Base-by-base conservation (phyloP, 495 filamentous ascomycete species). In the Pseudevernia furfuracea region DNA sequence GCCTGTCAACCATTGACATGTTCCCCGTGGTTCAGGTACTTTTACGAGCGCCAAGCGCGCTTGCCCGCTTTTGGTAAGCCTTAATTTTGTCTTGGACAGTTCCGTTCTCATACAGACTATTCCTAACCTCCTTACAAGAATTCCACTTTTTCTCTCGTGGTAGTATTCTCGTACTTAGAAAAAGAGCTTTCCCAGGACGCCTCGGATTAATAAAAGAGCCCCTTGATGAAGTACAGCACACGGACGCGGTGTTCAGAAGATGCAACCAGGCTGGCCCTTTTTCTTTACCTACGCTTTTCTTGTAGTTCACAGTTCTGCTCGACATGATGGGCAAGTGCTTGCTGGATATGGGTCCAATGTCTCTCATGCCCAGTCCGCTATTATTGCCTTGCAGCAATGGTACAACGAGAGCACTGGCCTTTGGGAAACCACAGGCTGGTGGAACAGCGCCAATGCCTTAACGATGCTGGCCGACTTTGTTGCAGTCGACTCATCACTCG, bases 381-480 rank as follows among this genome's bases (percentile, higher is more conserved):
- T 84, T 57, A 69, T 74, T 34, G 71, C 78, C 14, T 78, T 90
- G 4, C 86, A 89, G 67, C 62, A 53, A 30, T 90, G 84, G 84
- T 91, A 90, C 66, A 81, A 89, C 70, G 59, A 64, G 5, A 67
- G 67, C 11, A 86, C 79, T 0, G 88, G 88, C 21, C 74, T 89
- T 15, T 91, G 85, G 85, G 71, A 83, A 66, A 86, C 82, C 0
- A 79, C 77, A 34, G 84, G 84, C 3, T 92, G 89, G 89, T 92
- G 89, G 89, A 89, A 91, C 73, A 83, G 81, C 46, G 88, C 84
- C 62, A 92, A 90, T 71, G 80, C 78, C 61, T 72, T 91, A 65
- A 89, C 85, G 3, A 77, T 80, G 32, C 70, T 89, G 44, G 83
- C 80, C 65, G 85, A 91, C 68, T 79, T 87, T 66, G 85, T 84